These are phyloP conservation scores for Ophiostoma australiae DNA, from an alignment of 2,329 filamentous ascomycete genomes.

Conservation along the genomic window DNA sequence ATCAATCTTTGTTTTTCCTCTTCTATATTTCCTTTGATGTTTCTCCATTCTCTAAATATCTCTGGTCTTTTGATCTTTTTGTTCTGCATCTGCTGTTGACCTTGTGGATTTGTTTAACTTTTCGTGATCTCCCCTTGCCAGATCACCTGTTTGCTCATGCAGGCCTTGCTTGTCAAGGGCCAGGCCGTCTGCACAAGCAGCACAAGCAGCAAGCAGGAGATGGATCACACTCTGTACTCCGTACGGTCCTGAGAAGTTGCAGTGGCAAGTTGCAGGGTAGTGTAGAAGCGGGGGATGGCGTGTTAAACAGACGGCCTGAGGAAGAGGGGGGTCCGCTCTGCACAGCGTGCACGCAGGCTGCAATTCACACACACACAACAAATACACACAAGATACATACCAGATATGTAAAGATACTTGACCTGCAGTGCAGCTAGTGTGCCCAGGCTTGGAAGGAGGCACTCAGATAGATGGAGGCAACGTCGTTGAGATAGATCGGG, in stretches of 20 bases:
- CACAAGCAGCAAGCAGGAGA: not conserved
- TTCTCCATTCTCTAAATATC: not conserved
- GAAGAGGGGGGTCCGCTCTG: slow-evolving; percentile 6
- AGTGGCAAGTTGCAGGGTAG: slow-evolving; percentile 6
- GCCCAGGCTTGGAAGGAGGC: slow-evolving; percentile 15
- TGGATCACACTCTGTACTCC: not conserved
- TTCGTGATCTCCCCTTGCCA: not conserved
- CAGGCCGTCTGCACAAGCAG: not conserved
- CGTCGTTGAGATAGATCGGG: not conserved
- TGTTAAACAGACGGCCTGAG: slow-evolving; percentile 9
- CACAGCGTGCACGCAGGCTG: slow-evolving; percentile 10
- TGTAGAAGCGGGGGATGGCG: slow-evolving; percentile 14
- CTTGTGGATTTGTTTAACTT: not conserved
- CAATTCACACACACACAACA: slow-evolving; percentile 5
- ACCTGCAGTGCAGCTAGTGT: slow-evolving; percentile 12
- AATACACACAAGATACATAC: not conserved
- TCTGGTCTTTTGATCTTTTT: not conserved
- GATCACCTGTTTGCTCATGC: slow-evolving; percentile 9
- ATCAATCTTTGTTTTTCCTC: not conserved
- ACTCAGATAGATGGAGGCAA: slow-evolving; percentile 10
- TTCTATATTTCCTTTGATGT: not conserved
- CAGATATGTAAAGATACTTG: slow-evolving; percentile 8
- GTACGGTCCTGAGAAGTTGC: not conserved
- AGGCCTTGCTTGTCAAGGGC: not conserved
- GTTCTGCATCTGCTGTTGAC: not conserved